A percentile compares a stretch with the other conserved stretches of the same genome.
phyloP scores from a whole-genome alignment of 169 alveolate genomes.

The Plasmodium relictum region DNA sequence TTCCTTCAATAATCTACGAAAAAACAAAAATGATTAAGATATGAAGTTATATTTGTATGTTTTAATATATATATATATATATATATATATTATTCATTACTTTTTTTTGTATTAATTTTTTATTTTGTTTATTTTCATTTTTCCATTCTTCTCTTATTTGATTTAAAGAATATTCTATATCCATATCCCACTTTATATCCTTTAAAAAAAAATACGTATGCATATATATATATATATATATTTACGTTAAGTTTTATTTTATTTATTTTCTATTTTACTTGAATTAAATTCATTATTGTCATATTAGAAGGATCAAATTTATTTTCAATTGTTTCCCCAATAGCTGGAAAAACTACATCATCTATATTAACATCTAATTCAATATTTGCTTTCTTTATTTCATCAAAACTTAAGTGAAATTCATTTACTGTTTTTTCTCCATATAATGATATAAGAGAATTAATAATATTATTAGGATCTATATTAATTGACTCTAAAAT shows the following conservation, averaged over 20 bases:
- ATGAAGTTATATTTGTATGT: not conserved
- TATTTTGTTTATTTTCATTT: slow-evolving; percentile 62
- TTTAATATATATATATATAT: not conserved
- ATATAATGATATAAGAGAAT: slow-evolving; percentile 56
- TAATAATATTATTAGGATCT: slow-evolving; percentile 67
- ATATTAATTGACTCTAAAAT: slow-evolving; percentile 65
- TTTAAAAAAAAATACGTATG: not conserved
- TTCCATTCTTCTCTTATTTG: slow-evolving; percentile 73
- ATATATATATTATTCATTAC: slow-evolving; percentile 6
- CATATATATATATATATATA: not conserved
- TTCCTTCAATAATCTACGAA: slow-evolving; percentile 62
- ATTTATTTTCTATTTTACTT: slow-evolving; percentile 35
- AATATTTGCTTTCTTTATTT: slow-evolving; percentile 54
- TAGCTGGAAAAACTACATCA: slow-evolving; percentile 40
- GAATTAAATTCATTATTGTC: slow-evolving; percentile 35
- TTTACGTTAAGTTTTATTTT: not conserved
- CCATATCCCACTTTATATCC: slow-evolving; percentile 76
- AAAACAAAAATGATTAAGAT: not conserved
- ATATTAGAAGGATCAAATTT: slow-evolving; percentile 61
- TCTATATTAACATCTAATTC: slow-evolving; percentile 68
- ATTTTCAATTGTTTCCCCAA: slow-evolving; percentile 27
- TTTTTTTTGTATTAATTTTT: slow-evolving; percentile 65
- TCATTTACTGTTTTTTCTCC: slow-evolving; percentile 65
- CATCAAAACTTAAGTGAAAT: slow-evolving; percentile 50
- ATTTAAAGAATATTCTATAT: slow-evolving; percentile 56